These are phyloP conservation scores for Saraca asoca DNA, from an alignment of 331 rosid species.

Conservation along the genomic window DNA sequence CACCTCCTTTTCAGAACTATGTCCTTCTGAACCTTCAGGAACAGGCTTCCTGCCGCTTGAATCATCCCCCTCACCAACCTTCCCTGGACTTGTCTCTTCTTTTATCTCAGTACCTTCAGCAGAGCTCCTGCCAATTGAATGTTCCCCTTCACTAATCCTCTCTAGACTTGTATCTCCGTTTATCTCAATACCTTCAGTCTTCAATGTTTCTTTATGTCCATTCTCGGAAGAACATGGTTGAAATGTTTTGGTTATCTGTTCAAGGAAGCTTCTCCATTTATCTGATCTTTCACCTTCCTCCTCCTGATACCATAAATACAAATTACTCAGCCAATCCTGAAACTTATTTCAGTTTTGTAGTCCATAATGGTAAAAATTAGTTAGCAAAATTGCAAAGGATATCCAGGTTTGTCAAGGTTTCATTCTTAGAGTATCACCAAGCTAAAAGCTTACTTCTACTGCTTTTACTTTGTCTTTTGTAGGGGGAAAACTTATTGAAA, in stretches of 20 bases:
- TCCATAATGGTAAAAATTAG: no score
- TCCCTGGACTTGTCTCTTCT: slow-evolving; percentile 37
- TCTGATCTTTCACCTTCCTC: slow-evolving; percentile 58
- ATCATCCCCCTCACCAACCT: slow-evolving; percentile 39
- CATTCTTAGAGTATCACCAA: not conserved
- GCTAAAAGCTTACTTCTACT: not conserved
- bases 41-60: slow-evolving; percentile 44
- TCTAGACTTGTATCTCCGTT: slow-evolving; percentile 41
- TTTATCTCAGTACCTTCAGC: slow-evolving; percentile 36
- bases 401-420: not conserved
- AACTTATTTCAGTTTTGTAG: not conserved
- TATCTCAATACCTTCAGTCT: slow-evolving; percentile 43
- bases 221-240: slow-evolving; percentile 32
- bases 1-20: slow-evolving; percentile 45
- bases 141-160: slow-evolving; percentile 44
- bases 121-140: slow-evolving; percentile 36
- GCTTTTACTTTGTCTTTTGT: not conserved
- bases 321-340: not conserved
- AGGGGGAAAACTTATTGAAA: no score
- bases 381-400: not conserved
- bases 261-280: slow-evolving; percentile 55
- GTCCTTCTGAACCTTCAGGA: slow-evolving; percentile 42
- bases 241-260: slow-evolving; percentile 35
- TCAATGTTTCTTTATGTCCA: slow-evolving; percentile 34
- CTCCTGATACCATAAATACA: slow-evolving; percentile 46